Percentiles rank a stretch among this genome's conserved stretches.
Conservation (phyloP, 2,329 filamentous ascomycete genomes). For the Fusarium proliferatum region DNA sequence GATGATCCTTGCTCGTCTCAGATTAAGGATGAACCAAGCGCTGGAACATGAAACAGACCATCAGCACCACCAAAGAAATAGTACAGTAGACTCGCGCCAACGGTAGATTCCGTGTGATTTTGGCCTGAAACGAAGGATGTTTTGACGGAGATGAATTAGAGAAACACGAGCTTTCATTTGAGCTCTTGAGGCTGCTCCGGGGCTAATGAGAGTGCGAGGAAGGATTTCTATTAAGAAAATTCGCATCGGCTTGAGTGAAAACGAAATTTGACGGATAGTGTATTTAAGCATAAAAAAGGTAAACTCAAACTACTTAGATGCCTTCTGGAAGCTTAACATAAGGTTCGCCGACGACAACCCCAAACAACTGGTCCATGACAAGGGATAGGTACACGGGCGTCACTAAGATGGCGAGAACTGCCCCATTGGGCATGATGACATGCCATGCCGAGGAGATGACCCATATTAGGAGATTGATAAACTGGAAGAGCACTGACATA, state of each 20-base stretch:
- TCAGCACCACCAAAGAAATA: not conserved
- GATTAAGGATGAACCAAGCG: constrained; percentile 6
- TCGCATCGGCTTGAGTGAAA: accelerated
- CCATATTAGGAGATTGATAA: not conserved
- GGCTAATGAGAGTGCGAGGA: not conserved
- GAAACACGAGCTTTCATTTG: not conserved
- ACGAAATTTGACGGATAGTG: accelerated
- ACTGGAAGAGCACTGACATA: not conserved
- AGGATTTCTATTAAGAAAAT: not conserved
- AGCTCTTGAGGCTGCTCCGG: not conserved
- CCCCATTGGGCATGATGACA: not conserved
- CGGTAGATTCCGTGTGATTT: not conserved
- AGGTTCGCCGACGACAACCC: not conserved
- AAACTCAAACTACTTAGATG: not conserved
- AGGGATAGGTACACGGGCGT: not conserved
- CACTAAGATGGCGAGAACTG: not conserved
- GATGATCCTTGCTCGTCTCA: not conserved
- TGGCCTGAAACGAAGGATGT: not conserved
- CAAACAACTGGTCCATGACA: not conserved
- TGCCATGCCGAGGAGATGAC: not conserved
- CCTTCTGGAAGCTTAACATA: accelerated
- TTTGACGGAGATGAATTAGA: not conserved
- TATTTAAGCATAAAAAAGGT: not conserved
- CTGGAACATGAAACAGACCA: not conserved
- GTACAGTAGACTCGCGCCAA: not conserved